Conservation (phyloP, 306 rosid species). For the Quercus bicolor region DNA sequence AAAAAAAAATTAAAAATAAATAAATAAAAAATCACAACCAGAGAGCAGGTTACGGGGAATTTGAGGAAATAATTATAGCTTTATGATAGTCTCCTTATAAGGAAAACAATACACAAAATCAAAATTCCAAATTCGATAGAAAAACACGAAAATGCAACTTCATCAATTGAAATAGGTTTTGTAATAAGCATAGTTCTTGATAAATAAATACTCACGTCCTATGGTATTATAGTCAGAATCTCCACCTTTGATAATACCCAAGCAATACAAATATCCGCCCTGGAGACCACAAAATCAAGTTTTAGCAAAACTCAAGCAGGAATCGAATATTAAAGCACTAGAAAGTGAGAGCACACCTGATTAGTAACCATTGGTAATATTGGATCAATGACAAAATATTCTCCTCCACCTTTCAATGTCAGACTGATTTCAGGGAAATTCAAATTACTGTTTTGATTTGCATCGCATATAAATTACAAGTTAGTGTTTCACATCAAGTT, state of each 20-base stretch:
- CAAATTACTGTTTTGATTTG: no score
- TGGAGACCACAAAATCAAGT: conserved; percentile 32
- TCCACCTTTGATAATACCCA: conserved; percentile 52
- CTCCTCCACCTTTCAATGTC: no score
- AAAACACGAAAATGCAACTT: not conserved
- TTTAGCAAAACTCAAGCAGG: not conserved
- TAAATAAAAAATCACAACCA: not conserved
- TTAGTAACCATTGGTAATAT: no score
- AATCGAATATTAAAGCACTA: not conserved
- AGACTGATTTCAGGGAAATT: no score
- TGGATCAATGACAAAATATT: no score
- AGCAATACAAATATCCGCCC: conserved; percentile 38
- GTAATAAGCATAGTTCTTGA: not conserved
- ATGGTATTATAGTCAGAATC: conserved; percentile 47
- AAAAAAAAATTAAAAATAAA: no score
- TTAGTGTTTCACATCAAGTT: no score
- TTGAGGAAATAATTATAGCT: not conserved
- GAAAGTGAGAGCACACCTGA: no score
- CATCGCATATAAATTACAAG: no score
- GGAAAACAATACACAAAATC: conserved; percentile 33
- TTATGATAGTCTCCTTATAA: not conserved
- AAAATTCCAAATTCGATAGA: not conserved
- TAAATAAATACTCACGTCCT: conserved; percentile 70
- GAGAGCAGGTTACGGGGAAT: not conserved
- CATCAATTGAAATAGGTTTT: not conserved